Conservation (phyloP, 2,329 filamentous ascomycete species). For the Fusarium sp. region DNA sequence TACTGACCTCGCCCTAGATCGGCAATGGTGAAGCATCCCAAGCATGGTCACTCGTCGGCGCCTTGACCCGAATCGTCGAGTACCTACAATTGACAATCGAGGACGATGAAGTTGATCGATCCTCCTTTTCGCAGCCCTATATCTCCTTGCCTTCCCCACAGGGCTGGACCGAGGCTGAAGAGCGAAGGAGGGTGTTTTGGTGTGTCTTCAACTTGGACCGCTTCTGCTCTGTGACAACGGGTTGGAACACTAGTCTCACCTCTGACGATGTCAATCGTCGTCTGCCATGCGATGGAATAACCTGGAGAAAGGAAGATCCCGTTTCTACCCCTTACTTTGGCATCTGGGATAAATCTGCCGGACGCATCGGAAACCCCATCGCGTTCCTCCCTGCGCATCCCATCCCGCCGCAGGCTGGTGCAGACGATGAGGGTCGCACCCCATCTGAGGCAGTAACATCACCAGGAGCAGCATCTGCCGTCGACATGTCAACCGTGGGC, state of each 20-base stretch:
- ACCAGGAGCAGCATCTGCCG: slow-evolving; percentile 10
- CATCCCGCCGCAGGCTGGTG: neutral
- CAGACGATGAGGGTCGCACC: slow-evolving; percentile 13
- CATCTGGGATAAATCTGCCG: slow-evolving; percentile 54
- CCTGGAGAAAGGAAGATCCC: slow-evolving; percentile 52
- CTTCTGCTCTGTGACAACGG: slow-evolving; percentile 48
- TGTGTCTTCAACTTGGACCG: slow-evolving; percentile 52
- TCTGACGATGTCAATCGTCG: slow-evolving; percentile 50
- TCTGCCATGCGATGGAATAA: slow-evolving; percentile 53
- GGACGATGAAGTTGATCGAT: slow-evolving; percentile 45
- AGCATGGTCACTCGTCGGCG: slow-evolving; percentile 46
- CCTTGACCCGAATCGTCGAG: slow-evolving; percentile 45
- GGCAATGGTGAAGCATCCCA: slow-evolving; percentile 41
- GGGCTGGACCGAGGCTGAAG: slow-evolving; percentile 46
- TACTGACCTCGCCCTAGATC: slow-evolving; percentile 35
- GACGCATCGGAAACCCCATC: slow-evolving; percentile 48
- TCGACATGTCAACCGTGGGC: slow-evolving; percentile 54
- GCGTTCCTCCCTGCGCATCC: slow-evolving; percentile 44
- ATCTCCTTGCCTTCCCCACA: slow-evolving; percentile 44
- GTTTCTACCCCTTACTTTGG: slow-evolving; percentile 55
- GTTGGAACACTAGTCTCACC: slow-evolving; percentile 53
- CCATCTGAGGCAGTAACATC: slow-evolving; percentile 25
- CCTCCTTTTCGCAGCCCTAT: slow-evolving; percentile 41
- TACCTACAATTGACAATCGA: slow-evolving; percentile 47
- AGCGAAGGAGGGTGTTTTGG: slow-evolving; percentile 53